phyloP scores from a whole-genome alignment of 2,329 filamentous ascomycete genomes.

The Chaetomium sp. region DNA sequence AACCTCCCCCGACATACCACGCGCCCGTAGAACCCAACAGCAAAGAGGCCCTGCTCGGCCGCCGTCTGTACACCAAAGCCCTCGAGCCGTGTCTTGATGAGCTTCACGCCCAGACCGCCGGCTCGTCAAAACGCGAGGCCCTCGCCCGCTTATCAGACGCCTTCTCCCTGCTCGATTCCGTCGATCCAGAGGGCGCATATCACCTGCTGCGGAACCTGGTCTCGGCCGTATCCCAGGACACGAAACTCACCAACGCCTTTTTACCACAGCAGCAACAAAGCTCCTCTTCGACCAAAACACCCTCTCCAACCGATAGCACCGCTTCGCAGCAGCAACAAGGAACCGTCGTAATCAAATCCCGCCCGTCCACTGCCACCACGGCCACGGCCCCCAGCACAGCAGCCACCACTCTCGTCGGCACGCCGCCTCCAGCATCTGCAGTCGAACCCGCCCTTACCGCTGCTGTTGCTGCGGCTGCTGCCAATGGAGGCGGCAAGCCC shows the following conservation, averaged over 20 bases:
- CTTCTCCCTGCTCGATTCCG: conserved; percentile 73
- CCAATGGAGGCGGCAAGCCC: neutral
- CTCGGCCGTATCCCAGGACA: conserved; percentile 63
- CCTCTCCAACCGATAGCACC: conserved; percentile 39
- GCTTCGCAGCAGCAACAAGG: conserved; percentile 33
- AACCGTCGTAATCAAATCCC: conserved; percentile 51
- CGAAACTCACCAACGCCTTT: conserved; percentile 52
- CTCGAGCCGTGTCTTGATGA: conserved; percentile 81
- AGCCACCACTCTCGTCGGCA: conserved; percentile 25
- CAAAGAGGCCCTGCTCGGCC: conserved; percentile 79
- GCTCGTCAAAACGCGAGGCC: conserved; percentile 66
- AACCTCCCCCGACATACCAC: conserved; percentile 38
- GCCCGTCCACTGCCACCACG: conserved; percentile 2
- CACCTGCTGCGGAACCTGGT: conserved; percentile 74
- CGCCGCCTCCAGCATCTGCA: conserved; percentile 11
- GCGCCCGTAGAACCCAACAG: conserved; percentile 51
- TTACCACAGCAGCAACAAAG: conserved; percentile 24
- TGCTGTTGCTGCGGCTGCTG: too few species aligned
- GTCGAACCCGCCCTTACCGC: too few species aligned
- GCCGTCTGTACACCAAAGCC: conserved; percentile 72
- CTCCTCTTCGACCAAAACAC: conserved; percentile 28
- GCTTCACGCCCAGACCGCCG: conserved; percentile 70
- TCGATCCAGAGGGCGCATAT: conserved; percentile 87
- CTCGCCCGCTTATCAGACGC: conserved; percentile 78
- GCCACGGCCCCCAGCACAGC: conserved; percentile 15